Evolutionary conservation across 768 basidiomycete genomes (phyloP), one percentile per base, ranked within the genome.

Genomic region (Pisolithus tinctorius): DNA sequence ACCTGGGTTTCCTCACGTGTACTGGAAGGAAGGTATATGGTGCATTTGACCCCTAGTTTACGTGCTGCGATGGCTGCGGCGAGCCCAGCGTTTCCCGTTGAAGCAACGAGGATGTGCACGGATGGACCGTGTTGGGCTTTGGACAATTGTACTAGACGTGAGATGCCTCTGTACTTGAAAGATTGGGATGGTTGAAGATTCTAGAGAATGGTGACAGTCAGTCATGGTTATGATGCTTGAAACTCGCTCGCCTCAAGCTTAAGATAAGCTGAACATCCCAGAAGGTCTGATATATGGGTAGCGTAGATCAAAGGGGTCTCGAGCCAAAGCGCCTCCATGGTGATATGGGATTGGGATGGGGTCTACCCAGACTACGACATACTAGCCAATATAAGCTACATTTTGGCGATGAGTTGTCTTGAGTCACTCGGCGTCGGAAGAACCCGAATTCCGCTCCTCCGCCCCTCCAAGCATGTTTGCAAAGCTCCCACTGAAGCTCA

Each of bases 71-170:
- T 76, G 14, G 86, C 86, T 0, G 79, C 77, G 11, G 86, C 88
- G 13, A 88, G 69, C 1, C 82, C 87, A n/a, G 85, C 88, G 60
- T 90, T 89, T n/a, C 88, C 88, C 4, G 83, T 78, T 0, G 88
- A 90, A 0, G 88, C 86, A 47, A 83, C 79, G 40, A 88, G 70
- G 40, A 83, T 69, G 63, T 87, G 88, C 5, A 82, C 71, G 27
- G 63, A 60, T 11, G 74, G 62, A 0, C 88, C 87, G 48, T 78
- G 71, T 17, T 62, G 67, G 51, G 74, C 69, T 48, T 74, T 73
- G 17, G 76, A 77, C 29, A 73, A 69, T 57, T 79, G 75, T 2
- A 79, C 71, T 56, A 85, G 83, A 52, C 75, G 72, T 17, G 84
- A 83, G 31, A 88, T 73, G 5, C 86, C 86, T 20, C 88, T 76